Evolutionary conservation across 345 rosid species (phyloP), one percentile per base, ranked within the genome.

Genomic region (Microthlaspi erraticum): DNA sequence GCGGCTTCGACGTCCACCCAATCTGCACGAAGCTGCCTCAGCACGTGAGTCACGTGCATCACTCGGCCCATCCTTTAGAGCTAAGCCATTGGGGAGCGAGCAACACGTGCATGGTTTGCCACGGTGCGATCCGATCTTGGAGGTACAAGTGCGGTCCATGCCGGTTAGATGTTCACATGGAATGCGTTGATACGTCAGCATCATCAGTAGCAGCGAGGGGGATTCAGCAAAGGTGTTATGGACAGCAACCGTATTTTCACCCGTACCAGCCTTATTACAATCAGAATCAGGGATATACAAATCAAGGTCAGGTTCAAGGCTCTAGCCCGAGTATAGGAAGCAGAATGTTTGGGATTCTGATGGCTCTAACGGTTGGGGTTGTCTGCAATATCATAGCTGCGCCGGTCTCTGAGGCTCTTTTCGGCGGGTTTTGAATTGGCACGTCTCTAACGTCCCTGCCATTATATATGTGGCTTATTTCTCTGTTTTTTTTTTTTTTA

Each of bases 1-100:
- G 83, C n/a, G 62, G 58, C 16, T 77, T 80, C 46, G 77, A 82
- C 33, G 62, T 75, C 33, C 83, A 84, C 56, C 78, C 84, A 3
- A 14, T 63, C 8, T 79, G 84, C 71, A 66, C 81, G 12, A 56
- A 19, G 60, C 61, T 79, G 38, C 72, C 79, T 77, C 14, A 13
- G 34, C 20, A 46, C 3, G 46, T 79, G 42, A 37, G 19, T 3
- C 79, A 74, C 16, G 51, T 50, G 57, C 76, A 63, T 57, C 83
- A 70, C 42, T 52, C 46, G 19, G 20, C 4, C 2, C 83, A 72
- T 66, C 73, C 10, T 8, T 78, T 79, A 53, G 76, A 57, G 39
- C 51, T 80, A 71, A 74, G 73, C 51, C 60, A n/a, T 0, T 39
- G 34, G 39, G 76, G 70, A 72, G 53, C 60, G 1, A 54, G 60